Conservation (phyloP, 2,329 filamentous ascomycete genomes). For the Botryotinia calthae region DNA sequence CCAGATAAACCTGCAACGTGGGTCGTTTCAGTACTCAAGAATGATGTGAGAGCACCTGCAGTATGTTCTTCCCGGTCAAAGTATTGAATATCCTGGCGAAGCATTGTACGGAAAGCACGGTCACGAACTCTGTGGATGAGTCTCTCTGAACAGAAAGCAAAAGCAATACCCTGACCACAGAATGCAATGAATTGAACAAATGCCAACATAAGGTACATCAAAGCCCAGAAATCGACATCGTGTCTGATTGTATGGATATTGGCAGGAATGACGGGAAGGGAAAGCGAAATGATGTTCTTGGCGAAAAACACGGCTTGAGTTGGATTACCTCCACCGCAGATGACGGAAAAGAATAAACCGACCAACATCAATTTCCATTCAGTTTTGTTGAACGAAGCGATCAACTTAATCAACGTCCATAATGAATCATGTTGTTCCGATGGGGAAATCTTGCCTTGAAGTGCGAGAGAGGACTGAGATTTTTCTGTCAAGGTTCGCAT, state of each 20-base stretch:
- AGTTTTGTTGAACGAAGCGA: conserved; percentile 72
- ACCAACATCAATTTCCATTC: conserved; percentile 71
- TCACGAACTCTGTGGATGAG: conserved; percentile 82
- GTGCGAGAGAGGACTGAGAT: conserved; percentile 67
- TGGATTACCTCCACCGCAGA: conserved; percentile 80
- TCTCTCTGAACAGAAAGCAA: conserved; percentile 83
- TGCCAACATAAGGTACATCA: conserved; percentile 86
- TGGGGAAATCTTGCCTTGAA: conserved; percentile 55
- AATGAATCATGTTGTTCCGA: conserved; percentile 61
- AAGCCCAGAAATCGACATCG: conserved; percentile 79
- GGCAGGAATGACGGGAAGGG: conserved; percentile 39
- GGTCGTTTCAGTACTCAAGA: conserved; percentile 85
- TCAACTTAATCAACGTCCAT: conserved; percentile 74
- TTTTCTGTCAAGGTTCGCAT: conserved; percentile 54
- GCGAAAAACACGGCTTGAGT: conserved; percentile 79
- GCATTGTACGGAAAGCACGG: conserved; percentile 77
- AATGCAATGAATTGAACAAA: conserved; percentile 70
- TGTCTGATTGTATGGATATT: conserved; percentile 51
- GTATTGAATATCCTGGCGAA: conserved; percentile 89
- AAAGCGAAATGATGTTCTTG: conserved; percentile 76
- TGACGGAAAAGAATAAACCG: conserved; percentile 69
- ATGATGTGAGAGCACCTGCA: conserved; percentile 81
- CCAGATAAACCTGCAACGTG: conserved; percentile 86
- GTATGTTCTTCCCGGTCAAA: conserved; percentile 90
- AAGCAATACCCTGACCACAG: conserved; percentile 65